phyloP scores from a whole-genome alignment of 2,329 filamentous ascomycete species.

The Hymenoscyphus linearis region DNA sequence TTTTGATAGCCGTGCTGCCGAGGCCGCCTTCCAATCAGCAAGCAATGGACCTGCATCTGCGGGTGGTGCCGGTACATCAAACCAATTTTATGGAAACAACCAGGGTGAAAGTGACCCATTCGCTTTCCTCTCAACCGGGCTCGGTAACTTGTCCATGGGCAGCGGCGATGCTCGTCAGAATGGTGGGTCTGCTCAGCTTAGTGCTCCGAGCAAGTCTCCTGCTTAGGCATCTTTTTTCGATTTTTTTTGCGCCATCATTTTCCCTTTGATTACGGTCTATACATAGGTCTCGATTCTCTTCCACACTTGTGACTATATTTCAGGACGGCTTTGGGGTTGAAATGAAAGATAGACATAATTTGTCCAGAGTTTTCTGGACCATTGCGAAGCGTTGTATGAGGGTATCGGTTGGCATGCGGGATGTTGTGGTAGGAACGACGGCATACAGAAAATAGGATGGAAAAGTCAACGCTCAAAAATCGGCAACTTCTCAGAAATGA shows the following conservation, averaged over 20 bases:
- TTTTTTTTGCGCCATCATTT: slow-evolving; percentile 23
- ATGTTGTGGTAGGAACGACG: slow-evolving; percentile 17
- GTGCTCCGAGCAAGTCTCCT: slow-evolving; percentile 33
- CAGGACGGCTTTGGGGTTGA: slow-evolving; percentile 32
- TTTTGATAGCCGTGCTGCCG: slow-evolving; percentile 89
- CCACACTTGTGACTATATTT: slow-evolving; percentile 30
- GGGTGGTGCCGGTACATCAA: slow-evolving; percentile 68
- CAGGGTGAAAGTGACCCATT: slow-evolving; percentile 69
- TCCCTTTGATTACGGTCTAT: slow-evolving; percentile 26
- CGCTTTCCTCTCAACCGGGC: slow-evolving; percentile 70
- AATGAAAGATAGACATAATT: slow-evolving; percentile 30
- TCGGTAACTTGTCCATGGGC: slow-evolving; percentile 67
- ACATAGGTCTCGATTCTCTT: slow-evolving; percentile 28
- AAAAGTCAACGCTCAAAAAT: slow-evolving; percentile 18
- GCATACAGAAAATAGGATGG: slow-evolving; percentile 30
- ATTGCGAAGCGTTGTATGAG: slow-evolving; percentile 26
- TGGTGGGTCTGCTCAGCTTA: slow-evolving; percentile 37
- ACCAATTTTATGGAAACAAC: slow-evolving; percentile 56
- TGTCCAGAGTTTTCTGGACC: slow-evolving; percentile 26
- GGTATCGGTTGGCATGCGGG: slow-evolving; percentile 22
- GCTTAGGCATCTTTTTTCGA: slow-evolving; percentile 23
- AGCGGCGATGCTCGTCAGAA: slow-evolving; percentile 60
- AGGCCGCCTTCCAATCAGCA: slow-evolving; percentile 89
- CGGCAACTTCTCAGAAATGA: slow-evolving; percentile 12
- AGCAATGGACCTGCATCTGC: slow-evolving; percentile 75